These are phyloP conservation scores for Cymbidium sinense DNA, from an alignment of 106 monocot species.

Conservation along the genomic window DNA sequence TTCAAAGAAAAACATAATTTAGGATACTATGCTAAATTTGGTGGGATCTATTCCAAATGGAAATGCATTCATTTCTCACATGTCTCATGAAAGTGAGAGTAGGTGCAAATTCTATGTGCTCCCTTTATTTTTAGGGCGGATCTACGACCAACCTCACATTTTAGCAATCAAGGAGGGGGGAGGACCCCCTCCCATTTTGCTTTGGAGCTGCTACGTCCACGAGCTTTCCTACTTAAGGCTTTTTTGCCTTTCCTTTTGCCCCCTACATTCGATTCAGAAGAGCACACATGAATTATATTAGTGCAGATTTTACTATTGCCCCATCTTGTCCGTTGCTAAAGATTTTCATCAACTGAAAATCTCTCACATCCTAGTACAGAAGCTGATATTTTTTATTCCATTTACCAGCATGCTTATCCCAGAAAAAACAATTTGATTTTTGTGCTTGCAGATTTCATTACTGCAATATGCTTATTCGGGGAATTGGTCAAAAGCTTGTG, in stretches of 20 bases:
- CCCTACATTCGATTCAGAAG: too few relatives aligned
- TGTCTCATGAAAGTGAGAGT: too few relatives aligned
- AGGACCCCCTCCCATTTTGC: too few relatives aligned
- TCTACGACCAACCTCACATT: too few relatives aligned
- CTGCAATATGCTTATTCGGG: constrained; percentile 80
- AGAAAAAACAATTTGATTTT: constrained; percentile 75
- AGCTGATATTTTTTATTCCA: constrained; percentile 6
- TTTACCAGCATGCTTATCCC: constrained; percentile 25
- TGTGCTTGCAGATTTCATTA: constrained; percentile 79
- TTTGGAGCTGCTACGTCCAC: too few relatives aligned
- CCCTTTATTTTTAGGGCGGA: too few relatives aligned
- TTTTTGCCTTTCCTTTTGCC: too few relatives aligned
- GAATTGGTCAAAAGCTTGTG: constrained; percentile 67
- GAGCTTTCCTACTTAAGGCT: too few relatives aligned
- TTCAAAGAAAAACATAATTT: not conserved
- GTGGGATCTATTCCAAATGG: not conserved
- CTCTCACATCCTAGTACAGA: not conserved
- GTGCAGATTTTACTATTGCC: not conserved
- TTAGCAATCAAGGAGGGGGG: too few relatives aligned
- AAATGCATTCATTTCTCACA: not conserved
- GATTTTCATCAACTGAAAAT: not conserved
- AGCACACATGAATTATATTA: not conserved
- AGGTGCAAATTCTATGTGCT: too few relatives aligned
- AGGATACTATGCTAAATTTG: not conserved
- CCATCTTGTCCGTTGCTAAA: not conserved